A percentile compares a stretch with the other conserved stretches of the same genome.
Conservation (phyloP, 2,329 filamentous ascomycete genomes). For the Fragosphaeria purpurea region DNA sequence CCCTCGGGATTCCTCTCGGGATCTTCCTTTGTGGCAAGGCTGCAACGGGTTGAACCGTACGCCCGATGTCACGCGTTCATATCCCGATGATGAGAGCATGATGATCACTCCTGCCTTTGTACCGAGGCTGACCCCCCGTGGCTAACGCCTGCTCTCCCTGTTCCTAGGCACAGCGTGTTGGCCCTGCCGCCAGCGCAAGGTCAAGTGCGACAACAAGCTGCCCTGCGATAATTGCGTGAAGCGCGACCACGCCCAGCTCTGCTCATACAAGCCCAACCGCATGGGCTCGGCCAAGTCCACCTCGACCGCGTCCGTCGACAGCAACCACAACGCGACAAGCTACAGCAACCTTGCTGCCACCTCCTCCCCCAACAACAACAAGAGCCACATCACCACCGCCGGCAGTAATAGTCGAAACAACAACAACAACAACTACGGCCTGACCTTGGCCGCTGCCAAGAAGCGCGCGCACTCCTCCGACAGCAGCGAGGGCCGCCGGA, state of each 20-base stretch:
- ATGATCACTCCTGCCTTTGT: neutral
- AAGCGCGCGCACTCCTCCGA: conserved; percentile 37
- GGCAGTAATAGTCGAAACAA: too few species aligned
- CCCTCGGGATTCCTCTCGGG: neutral
- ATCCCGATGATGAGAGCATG: neutral
- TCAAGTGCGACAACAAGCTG: conserved; percentile 60
- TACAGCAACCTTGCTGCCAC: too few species aligned
- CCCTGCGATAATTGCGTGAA: conserved; percentile 61
- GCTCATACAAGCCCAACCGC: conserved; percentile 56
- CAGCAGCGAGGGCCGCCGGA: conserved; percentile 22
- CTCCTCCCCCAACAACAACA: too few species aligned
- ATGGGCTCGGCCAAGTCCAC: conserved; percentile 27
- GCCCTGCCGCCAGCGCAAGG: conserved; percentile 58
- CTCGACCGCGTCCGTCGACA: conserved; percentile 18
- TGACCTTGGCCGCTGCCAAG: conserved; percentile 18
- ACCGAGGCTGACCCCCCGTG: neutral
- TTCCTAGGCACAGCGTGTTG: conserved; percentile 50
- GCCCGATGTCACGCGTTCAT: neutral
- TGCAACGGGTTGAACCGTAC: too few species aligned
- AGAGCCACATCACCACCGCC: too few species aligned
- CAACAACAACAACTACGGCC: neutral
- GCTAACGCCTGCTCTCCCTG: neutral
- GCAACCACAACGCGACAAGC: too few species aligned
- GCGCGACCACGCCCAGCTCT: conserved; percentile 53
- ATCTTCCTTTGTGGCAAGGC: neutral